Evolutionary conservation across 768 basidiomycete genomes (phyloP), one percentile per base, ranked within the genome.

Genomic region (Artomyces pyxidatus): DNA sequence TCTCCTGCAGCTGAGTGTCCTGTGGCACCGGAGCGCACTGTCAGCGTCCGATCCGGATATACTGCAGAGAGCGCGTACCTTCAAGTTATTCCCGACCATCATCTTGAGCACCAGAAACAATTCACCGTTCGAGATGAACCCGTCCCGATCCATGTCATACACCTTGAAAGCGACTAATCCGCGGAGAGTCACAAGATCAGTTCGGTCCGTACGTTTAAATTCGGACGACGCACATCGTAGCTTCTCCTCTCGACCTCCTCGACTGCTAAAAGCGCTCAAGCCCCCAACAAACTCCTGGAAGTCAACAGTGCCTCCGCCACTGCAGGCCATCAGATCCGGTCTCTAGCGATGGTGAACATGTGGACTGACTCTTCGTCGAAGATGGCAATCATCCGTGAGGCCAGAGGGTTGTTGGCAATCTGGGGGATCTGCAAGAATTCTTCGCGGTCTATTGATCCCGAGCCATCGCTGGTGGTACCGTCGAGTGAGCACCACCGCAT

Each of bases 51-150:
- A 49, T 28, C 48, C 38, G 37, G 19, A 25, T 30, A 25, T 12
- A 23, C 19, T 37, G 14, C 10, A 30, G 7, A 25, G 30, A 39
- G 52, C 23, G 49, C 66, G 51, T 42, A 92, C 92, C 76, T 99
- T 99, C 60, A 99, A 72, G 68, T 99, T 99, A 67, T 88, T 97
- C 28, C 96, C 96, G 43, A 98, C 96, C 96, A 99, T 99, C 91
- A 98, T 98, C 77, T 99, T 99, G 56, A 99, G 72, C 32, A 99
- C 96, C 41, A 99, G 72, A 72, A 97, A 99, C 26, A 99, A 80
- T 68, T 99, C 96, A 48, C 96, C 96, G 61, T 99, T 99, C 11
- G 93, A 96, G 65, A 99, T 99, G 69, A 68, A 99, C 7, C 92
- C 93, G 62, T 99, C 96, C 45, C 96, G 78, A 65, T 99, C 96